phyloP scores from a whole-genome alignment of 139 green algal species.

The Diplosphaera chodatii region DNA sequence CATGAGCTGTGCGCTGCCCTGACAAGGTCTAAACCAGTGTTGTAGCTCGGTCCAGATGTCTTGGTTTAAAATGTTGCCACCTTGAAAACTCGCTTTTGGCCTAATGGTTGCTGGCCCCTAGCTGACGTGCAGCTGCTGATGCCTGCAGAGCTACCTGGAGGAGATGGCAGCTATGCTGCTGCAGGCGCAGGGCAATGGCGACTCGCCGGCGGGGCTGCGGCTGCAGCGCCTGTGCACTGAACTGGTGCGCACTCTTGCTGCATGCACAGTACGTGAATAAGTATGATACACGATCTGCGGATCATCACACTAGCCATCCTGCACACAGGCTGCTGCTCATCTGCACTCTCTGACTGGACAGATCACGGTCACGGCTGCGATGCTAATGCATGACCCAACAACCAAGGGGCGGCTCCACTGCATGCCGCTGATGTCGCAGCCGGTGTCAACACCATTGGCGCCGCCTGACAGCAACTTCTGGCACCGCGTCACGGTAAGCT shows the following conservation, averaged over 20 bases:
- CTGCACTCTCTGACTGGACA: constrained; percentile 18
- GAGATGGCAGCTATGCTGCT: background rate
- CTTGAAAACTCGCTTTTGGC: no score
- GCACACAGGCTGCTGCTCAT: no score
- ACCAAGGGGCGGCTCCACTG: background rate
- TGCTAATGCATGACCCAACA: constrained; percentile 19
- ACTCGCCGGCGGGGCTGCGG: background rate
- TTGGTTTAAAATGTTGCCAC: no score
- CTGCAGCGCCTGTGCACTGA: background rate
- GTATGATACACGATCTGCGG: no score
- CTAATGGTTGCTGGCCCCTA: no score
- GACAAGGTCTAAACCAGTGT: no score
- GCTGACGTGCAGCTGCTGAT: no score
- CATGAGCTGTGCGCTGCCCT: no score
- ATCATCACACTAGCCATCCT: no score
- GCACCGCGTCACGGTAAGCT: constrained; percentile 30
- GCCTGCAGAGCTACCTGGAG: background rate
- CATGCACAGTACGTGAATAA: no score
- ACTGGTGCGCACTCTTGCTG: background rate
- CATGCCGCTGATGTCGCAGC: constrained; percentile 1
- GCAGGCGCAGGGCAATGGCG: background rate
- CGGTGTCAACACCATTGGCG: constrained; percentile 5
- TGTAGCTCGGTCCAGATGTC: no score
- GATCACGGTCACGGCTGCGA: constrained; percentile 6
- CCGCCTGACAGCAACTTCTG: constrained; percentile 21